phyloP scores from a whole-genome alignment of 2,329 filamentous ascomycete species.

The Annulohypoxylon truncatum region DNA sequence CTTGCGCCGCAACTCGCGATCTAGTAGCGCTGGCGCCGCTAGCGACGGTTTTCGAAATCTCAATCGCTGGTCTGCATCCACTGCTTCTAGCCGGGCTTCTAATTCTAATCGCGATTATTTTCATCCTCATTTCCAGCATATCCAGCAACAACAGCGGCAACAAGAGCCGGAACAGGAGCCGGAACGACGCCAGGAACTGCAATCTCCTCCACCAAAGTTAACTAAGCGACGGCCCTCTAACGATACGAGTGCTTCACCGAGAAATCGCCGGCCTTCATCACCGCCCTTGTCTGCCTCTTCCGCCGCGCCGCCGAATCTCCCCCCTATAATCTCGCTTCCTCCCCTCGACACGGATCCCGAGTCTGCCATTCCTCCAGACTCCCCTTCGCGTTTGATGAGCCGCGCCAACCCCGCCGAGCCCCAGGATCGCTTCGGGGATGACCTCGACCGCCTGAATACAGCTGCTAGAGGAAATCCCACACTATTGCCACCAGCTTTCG shows the following conservation, averaged over 20 bases:
- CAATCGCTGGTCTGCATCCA: conserved; percentile 66
- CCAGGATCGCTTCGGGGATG: conserved; percentile 46
- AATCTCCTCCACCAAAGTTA: conserved; percentile 45
- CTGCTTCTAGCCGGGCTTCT: conserved; percentile 61
- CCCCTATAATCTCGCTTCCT: conserved; percentile 56
- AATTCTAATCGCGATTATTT: conserved; percentile 6
- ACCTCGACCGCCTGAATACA: conserved; percentile 38
- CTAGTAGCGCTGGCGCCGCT: conserved; percentile 45
- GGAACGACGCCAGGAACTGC: conserved; percentile 15
- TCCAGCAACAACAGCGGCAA: conserved; percentile 32
- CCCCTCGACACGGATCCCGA: conserved; percentile 52
- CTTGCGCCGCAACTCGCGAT: conserved; percentile 34
- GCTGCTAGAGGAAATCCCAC: conserved; percentile 39
- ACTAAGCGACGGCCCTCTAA: conserved; percentile 46
- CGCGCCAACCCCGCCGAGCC: conserved; percentile 44
- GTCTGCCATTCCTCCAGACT: conserved; percentile 28
- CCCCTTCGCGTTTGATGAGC: conserved; percentile 39
- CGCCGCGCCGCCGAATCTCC: conserved; percentile 53
- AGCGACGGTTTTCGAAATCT: conserved; percentile 61
- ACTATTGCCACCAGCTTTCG: conserved; percentile 45
- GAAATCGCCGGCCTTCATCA: conserved; percentile 28
- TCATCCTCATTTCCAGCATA: conserved; percentile 5
- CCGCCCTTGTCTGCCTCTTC: conserved; percentile 43
- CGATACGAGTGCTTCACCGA: conserved; percentile 44
- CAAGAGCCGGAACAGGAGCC: neutral